phyloP scores from a whole-genome alignment of 805 yeast species.

The Suhomyces kilbournensis region DNA sequence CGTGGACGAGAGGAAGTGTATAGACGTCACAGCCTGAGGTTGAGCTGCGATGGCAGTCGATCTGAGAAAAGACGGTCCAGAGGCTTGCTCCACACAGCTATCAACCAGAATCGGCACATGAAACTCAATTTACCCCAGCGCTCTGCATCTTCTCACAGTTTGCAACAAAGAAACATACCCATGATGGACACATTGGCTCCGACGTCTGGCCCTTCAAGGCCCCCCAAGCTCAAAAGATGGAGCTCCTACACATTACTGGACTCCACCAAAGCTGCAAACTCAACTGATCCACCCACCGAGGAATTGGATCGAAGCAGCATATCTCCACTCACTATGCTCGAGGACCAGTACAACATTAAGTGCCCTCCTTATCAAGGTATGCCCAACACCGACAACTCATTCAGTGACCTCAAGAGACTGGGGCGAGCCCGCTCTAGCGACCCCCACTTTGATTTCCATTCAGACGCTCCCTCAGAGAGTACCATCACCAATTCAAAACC shows the following conservation, averaged over 20 bases:
- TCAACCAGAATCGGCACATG: conserved; percentile 11
- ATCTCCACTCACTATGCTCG: conserved; percentile 27
- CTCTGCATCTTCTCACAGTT: conserved; percentile 9
- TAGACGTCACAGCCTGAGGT: background rate
- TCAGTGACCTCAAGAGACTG: conserved; percentile 3
- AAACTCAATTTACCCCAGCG: conserved; percentile 8
- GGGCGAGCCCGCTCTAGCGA: background rate
- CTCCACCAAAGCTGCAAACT: background rate
- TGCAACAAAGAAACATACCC: conserved; percentile 7
- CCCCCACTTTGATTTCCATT: background rate
- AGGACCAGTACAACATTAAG: conserved; percentile 25
- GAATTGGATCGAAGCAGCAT: conserved; percentile 9
- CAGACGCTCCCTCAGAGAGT: background rate
- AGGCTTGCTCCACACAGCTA: conserved; percentile 11
- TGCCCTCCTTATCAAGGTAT: conserved; percentile 12
- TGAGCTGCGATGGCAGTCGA: background rate
- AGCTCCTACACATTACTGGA: conserved; percentile 4
- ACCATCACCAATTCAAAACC: background rate
- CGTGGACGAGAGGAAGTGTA: background rate
- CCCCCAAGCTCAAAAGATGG: conserved; percentile 14
- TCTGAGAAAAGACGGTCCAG: conserved; percentile 3
- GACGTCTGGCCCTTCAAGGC: conserved; percentile 2
- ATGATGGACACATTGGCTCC: conserved; percentile 6
- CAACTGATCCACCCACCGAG: background rate
- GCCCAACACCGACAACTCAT: conserved; percentile 21